Percentiles rank a stretch among this genome's conserved stretches.
Evolutionary conservation across 495 filamentous ascomycete species (phyloP).

Genomic region (Bombardia bombarda): DNA sequence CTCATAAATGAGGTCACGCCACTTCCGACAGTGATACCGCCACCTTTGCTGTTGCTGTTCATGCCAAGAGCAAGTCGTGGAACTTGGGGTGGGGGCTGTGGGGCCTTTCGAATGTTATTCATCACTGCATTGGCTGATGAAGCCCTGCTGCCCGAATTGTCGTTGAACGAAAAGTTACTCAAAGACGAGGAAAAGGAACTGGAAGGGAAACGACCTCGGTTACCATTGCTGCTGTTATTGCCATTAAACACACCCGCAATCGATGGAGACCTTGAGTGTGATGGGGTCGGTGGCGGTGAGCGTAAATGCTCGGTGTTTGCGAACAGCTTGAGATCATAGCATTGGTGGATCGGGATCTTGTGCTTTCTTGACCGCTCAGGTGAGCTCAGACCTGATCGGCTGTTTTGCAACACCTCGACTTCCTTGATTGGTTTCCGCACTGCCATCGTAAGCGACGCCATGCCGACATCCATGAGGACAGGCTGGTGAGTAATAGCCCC

Average conservation of each 20-base stretch:
- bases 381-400: conserved; percentile 4
- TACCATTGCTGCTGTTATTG: too few relatives aligned
- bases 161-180: conserved; percentile 25
- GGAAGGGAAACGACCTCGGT: conserved; percentile 18
- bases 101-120: conserved; percentile 22
- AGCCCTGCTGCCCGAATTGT: conserved; percentile 15
- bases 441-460: conserved; percentile 87
- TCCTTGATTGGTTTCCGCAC: conserved; percentile 48
- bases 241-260: conserved; percentile 8
- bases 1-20: conserved; percentile 23
- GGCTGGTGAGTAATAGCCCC: conserved; percentile 84
- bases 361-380: conserved; percentile 30
- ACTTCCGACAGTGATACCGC: conserved; percentile 29
- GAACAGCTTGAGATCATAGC: conserved; percentile 69
- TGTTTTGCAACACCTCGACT: too few relatives aligned
- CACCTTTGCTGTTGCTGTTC: conserved; percentile 6
- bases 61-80: conserved; percentile 1
- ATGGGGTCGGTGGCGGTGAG: conserved; percentile 31
- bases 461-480: conserved; percentile 78
- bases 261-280: conserved; percentile 15
- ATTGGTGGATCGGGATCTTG: conserved; percentile 34
- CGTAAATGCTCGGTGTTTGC: conserved; percentile 78
- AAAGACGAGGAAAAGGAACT: conserved; percentile 19
- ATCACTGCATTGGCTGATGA: conserved; percentile 24
- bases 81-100: conserved; percentile 4